Evolutionary conservation across 768 basidiomycete genomes (phyloP).

Genomic region (Suillus weaverae): DNA sequence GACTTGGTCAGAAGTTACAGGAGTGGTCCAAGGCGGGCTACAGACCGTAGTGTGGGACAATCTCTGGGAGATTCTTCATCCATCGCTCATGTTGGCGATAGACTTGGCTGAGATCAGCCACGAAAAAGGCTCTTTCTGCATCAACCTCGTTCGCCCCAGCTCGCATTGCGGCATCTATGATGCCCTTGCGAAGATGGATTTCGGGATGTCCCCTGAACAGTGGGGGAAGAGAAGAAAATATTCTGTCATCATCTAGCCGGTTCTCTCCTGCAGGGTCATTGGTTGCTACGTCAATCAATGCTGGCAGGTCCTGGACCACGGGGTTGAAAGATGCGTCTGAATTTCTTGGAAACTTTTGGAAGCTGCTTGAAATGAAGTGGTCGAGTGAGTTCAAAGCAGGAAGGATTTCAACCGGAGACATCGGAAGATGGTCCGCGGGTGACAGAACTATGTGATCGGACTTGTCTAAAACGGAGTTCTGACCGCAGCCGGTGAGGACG

Average conservation of each 20-base stretch:
- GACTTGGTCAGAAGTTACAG: conserved; percentile 26
- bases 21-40: conserved; percentile 22
- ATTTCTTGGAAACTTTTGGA: conserved; percentile 25
- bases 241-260: conserved; percentile 39
- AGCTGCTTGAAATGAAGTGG: conserved; percentile 28
- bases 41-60: conserved; percentile 94
- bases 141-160: conserved; percentile 57
- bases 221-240: conserved; percentile 66
- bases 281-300: conserved; percentile 3
- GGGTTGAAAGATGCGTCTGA: conserved; percentile 13
- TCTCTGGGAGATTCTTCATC: conserved; percentile 71
- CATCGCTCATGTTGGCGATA: conserved; percentile 85
- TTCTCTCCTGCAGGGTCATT: conserved; percentile 8
- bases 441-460: conserved; percentile 19
- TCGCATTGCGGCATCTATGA: conserved; percentile 60
- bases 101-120: conserved; percentile 88
- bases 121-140: conserved; percentile 95
- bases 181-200: conserved; percentile 73
- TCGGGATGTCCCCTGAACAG: conserved; percentile 69
- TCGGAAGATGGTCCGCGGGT: conserved; percentile 34
- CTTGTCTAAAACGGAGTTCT: conserved; percentile 24
- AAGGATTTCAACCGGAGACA: conserved; percentile 61
- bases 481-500: conserved; percentile 16
- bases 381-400: conserved; percentile 28
- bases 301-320: background rate